A percentile compares a stretch with the other conserved stretches of the same genome.
These are phyloP conservation scores for Sphagnum contortum DNA, from an alignment of 225 moss, liverwort and hornwort species.

Conservation along the genomic window DNA sequence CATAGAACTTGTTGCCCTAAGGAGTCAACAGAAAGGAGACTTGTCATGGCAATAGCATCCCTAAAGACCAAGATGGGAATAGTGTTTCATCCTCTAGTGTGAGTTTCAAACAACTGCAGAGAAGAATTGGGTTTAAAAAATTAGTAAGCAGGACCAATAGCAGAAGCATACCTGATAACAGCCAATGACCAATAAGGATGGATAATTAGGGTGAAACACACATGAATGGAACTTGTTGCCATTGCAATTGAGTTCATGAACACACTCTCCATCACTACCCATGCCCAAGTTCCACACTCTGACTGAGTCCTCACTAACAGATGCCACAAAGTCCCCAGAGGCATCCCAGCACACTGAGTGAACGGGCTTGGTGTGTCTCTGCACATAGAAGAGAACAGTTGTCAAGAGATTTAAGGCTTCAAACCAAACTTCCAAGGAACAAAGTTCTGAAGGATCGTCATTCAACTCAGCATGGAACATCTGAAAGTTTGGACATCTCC, in stretches of 20 bases:
- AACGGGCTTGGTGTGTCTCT: conserved; percentile 99
- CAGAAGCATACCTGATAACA: conserved; percentile 76
- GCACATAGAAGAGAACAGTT: conserved; percentile 17
- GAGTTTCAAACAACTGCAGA: not conserved
- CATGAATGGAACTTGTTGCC: conserved; percentile 99
- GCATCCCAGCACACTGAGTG: conserved; percentile 99
- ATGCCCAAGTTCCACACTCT: conserved; percentile 93
- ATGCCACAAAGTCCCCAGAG: conserved; percentile 90
- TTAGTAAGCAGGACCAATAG: not conserved
- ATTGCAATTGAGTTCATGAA: conserved; percentile 96
- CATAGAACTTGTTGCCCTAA: no score
- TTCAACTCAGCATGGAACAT: not conserved
- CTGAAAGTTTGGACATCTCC: not conserved
- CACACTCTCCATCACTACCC: conserved; percentile 85
- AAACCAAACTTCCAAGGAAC: not conserved
- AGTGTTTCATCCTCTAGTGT: not conserved
- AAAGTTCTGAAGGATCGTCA: not conserved
- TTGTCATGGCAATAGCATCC: not conserved
- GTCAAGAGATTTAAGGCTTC: not conserved
- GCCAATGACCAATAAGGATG: conserved; percentile 88
- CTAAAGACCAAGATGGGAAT: not conserved
- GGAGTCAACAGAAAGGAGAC: no score
- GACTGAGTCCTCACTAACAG: conserved; percentile 97
- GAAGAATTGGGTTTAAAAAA: not conserved
- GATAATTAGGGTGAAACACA: conserved; percentile 98